Evolutionary conservation across 192 early-diverging fungal species (phyloP).

Genomic region (Coemansia sp.): DNA sequence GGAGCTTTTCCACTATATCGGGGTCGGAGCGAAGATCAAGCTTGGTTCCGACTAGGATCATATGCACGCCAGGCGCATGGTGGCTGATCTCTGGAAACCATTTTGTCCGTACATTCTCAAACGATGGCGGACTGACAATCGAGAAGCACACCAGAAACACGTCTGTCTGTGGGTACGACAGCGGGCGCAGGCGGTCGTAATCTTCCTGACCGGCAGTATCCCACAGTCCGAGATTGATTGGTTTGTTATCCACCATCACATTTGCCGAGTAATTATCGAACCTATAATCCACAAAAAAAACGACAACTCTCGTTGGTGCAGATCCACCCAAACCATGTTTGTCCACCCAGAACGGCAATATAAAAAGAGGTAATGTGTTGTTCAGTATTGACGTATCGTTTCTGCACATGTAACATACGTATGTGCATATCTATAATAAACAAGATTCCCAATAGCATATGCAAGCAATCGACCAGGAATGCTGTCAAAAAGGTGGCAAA

Average conservation of each 20-base stretch:
- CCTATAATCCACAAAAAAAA: constrained; percentile 19
- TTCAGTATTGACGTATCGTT: no score
- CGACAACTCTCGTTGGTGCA: no score
- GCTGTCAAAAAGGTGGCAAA: not conserved
- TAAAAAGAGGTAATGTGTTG: no score
- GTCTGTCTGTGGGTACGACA: constrained; percentile 98
- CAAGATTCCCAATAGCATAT: no score
- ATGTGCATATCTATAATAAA: no score
- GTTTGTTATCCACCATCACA: constrained; percentile 99
- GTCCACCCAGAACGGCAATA: no score
- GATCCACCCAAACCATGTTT: no score
- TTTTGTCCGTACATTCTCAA: constrained; percentile 97
- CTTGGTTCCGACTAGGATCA: constrained; percentile 95
- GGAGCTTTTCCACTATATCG: constrained; percentile 86
- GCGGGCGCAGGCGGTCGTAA: constrained; percentile 95
- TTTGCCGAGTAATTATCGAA: constrained; percentile 99
- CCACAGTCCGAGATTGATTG: constrained; percentile 97
- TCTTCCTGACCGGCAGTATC: constrained; percentile 99
- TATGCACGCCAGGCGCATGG: constrained; percentile 90
- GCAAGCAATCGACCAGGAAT: not conserved
- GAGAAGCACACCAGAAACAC: constrained; percentile 99
- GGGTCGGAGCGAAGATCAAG: constrained; percentile 95
- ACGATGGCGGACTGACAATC: constrained; percentile 91
- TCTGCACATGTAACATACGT: no score
- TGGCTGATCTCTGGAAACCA: constrained; percentile 96